Evolutionary conservation across 371 early-diverging fungal genomes (phyloP), one percentile per base, ranked within the genome.

Genomic region (Mortierella sp.): DNA sequence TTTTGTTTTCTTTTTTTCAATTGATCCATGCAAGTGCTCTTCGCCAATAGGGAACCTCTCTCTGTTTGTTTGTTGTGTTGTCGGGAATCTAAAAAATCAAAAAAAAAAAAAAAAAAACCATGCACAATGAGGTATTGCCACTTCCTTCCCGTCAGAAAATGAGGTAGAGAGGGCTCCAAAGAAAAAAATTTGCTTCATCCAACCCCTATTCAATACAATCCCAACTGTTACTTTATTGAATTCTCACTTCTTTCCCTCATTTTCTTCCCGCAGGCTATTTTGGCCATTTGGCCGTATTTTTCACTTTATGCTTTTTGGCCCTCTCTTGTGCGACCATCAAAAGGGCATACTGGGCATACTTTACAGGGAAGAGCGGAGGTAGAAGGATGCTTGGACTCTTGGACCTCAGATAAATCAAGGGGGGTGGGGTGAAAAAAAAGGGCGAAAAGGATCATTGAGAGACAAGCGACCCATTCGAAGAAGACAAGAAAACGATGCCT

Each of bases 241-340:
- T 68, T 6, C 5, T 10, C 10, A 2, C 38, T 38, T 4, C 4
- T 38, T 38, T 38, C 75, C 60, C 58, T 56, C 55, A 41, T 44
- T 51, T 72, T 16, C 49, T 44, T 56, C 43, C 58, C 41, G n/a
- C 14, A 24, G 43, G 7, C 58, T 11, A 27, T 27, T 54, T 81
- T 63, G 29, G 82, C 82, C 82, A 77, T 77, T 81, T 38, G 44
- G 82, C 82, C 82, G 74, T 58, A n/a, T 75, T 77, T 73, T 41
- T 60, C 43, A 32, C 14, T 35, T 75, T 68, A 51, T 46, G 41
- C 72, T 49, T 72, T 72, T 7, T 54, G n/a, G 24, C 10, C 51
- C 21, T 51, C 48, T 51, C 54, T 78, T 58, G 81, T 81, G 77
- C 48, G 27, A 81, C 81, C 75, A 77, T 77, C 63, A 81, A 77